Evolutionary conservation across 1,284 basidiomycete genomes (phyloP).

Genomic region (Agroathelia rolfsii): DNA sequence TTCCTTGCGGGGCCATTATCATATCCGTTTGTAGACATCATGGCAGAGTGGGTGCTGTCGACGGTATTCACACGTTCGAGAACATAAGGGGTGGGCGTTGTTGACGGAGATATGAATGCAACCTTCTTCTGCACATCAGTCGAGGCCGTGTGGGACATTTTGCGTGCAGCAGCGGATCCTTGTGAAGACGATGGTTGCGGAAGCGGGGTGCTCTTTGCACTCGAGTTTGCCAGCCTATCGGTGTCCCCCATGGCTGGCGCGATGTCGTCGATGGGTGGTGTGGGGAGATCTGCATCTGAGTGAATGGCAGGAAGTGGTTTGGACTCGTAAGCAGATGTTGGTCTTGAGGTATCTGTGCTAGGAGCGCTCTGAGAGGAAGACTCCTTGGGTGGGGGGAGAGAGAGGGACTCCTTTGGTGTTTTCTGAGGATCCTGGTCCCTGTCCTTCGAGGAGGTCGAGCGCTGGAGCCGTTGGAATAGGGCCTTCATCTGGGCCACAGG

Average conservation of each 20-base stretch:
- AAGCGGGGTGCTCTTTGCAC: slow-evolving; percentile 23
- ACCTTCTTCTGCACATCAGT: slow-evolving; percentile 67
- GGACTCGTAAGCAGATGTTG: slow-evolving; percentile 14
- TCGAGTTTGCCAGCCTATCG: slow-evolving; percentile 24
- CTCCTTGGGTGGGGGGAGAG: slow-evolving; percentile 19
- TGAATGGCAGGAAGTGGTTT: slow-evolving; percentile 66
- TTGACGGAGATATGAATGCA: slow-evolving; percentile 72
- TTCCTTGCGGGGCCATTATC: slow-evolving; percentile 47
- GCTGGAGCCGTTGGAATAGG: slow-evolving; percentile 64
- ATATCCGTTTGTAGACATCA: slow-evolving; percentile 18
- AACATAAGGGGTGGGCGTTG: slow-evolving; percentile 37
- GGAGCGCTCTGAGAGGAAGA: slow-evolving; percentile 23
- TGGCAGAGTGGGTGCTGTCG: slow-evolving; percentile 5
- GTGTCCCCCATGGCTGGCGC: slow-evolving; percentile 16
- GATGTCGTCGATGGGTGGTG: slow-evolving; percentile 38
- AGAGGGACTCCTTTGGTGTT: slow-evolving; percentile 21
- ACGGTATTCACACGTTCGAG: not conserved
- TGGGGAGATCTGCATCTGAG: slow-evolving; percentile 35
- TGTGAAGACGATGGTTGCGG: slow-evolving; percentile 16
- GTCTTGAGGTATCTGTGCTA: slow-evolving; percentile 49
- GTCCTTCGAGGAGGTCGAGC: slow-evolving; percentile 56
- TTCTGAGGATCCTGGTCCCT: slow-evolving; percentile 37
- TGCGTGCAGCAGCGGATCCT: slow-evolving; percentile 39
- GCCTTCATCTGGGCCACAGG: slow-evolving; percentile 57
- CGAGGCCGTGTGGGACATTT: slow-evolving; percentile 29